phyloP scores from a whole-genome alignment of 2,329 filamentous ascomycete genomes.

The Xylaria polymorpha region DNA sequence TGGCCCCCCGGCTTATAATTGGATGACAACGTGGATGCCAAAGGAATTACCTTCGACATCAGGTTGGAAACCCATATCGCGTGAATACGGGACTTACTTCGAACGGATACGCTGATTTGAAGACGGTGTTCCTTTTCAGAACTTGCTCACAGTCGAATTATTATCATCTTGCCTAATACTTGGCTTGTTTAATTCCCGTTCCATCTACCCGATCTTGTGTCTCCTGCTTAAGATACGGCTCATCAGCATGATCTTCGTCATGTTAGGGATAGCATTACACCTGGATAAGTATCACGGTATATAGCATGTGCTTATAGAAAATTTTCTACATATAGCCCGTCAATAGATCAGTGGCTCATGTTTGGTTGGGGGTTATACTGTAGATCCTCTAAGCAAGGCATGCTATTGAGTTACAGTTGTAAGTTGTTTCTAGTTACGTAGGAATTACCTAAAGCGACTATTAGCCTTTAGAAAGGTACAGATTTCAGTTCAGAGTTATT shows the following conservation, averaged over 20 bases:
- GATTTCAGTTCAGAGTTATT: neutral
- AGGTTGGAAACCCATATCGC: constrained; percentile 16
- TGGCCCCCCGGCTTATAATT: constrained; percentile 31
- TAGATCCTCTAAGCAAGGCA: neutral
- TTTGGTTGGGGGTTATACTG: neutral
- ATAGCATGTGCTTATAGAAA: neutral
- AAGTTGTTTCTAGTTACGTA: neutral
- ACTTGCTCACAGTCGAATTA: neutral
- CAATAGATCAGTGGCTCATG: neutral
- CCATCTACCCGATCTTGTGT: neutral
- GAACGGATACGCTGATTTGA: constrained; percentile 17
- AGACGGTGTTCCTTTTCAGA: neutral
- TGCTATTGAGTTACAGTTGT: neutral
- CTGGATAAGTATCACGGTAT: neutral
- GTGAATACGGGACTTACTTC: constrained; percentile 6
- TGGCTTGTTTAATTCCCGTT: neutral
- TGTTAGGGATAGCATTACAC: neutral
- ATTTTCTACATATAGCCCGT: neutral
- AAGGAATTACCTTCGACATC: neutral
- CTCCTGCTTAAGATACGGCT: neutral
- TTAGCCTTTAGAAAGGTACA: neutral
- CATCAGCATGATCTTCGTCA: neutral
- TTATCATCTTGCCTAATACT: neutral
- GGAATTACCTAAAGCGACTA: neutral
- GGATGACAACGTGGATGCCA: constrained; percentile 28